Conservation (phyloP, 2,329 filamentous ascomycete species). For the Ophiostoma triangulosporum region DNA sequence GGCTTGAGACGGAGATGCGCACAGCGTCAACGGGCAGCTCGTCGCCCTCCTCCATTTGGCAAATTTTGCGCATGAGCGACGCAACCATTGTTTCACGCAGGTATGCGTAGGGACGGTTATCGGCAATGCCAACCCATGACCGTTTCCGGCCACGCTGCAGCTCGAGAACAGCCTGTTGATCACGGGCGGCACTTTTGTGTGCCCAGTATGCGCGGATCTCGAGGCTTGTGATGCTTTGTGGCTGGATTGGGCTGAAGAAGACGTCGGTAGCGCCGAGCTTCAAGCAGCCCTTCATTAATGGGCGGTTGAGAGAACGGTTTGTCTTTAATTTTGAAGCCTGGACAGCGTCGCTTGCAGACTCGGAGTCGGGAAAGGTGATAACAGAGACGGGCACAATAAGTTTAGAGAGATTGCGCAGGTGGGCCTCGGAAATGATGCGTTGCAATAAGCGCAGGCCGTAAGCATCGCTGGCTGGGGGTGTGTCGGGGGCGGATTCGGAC, state of each 20-base stretch:
- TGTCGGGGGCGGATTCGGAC: constrained; percentile 20
- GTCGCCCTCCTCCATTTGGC: constrained; percentile 47
- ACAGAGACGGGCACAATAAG: constrained; percentile 43
- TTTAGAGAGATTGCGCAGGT: constrained; percentile 41
- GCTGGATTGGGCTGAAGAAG: constrained; percentile 63
- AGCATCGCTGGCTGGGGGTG: constrained; percentile 31
- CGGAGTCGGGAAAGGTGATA: constrained; percentile 27
- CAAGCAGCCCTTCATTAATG: constrained; percentile 55
- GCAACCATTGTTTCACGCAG: constrained; percentile 89
- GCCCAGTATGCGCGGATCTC: constrained; percentile 74
- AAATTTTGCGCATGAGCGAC: constrained; percentile 78
- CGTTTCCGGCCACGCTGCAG: constrained; percentile 65
- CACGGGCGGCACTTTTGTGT: constrained; percentile 60
- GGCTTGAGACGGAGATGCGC: constrained; percentile 52
- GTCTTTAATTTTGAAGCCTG: not conserved
- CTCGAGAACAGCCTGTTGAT: constrained; percentile 59
- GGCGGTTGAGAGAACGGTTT: constrained; percentile 23
- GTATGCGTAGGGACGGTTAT: constrained; percentile 78
- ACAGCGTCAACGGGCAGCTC: constrained; percentile 49
- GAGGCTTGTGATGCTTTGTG: constrained; percentile 59
- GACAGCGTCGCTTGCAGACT: not conserved
- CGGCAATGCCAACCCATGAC: constrained; percentile 81
- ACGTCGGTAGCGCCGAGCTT: constrained; percentile 82
- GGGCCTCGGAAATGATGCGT: constrained; percentile 43
- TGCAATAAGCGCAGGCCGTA: constrained; percentile 43